A percentile compares a stretch with the other conserved stretches of the same genome.
These are phyloP conservation scores for Incumbomyces lentus DNA, from an alignment of 2,329 filamentous ascomycete genomes.

Conservation along the genomic window DNA sequence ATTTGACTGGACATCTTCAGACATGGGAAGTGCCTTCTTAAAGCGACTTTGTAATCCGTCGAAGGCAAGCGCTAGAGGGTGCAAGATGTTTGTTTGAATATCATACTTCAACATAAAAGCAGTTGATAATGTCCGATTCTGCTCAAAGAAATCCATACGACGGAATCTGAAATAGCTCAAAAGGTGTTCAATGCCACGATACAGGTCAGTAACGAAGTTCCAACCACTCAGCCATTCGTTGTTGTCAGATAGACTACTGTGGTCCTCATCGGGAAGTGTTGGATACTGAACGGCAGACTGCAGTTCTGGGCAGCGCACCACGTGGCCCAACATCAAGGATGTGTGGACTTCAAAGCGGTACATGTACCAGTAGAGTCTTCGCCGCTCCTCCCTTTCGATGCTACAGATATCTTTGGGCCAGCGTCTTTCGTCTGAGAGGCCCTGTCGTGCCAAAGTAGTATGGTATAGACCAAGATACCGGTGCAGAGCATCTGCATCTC, in stretches of 20 bases:
- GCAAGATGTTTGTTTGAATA: conserved; percentile 7
- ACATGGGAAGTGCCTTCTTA: conserved; percentile 15
- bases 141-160: conserved; percentile 14
- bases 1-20: conserved; percentile 36
- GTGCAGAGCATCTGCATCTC: conserved; percentile 40
- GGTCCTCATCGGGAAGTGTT: conserved; percentile 38
- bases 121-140: conserved; percentile 6
- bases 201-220: conserved; percentile 50
- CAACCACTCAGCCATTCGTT: conserved; percentile 43
- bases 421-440: conserved; percentile 43
- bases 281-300: conserved; percentile 42
- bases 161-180: conserved; percentile 4
- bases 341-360: conserved; percentile 48
- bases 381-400: conserved; percentile 41
- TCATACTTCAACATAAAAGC: neutral
- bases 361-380: conserved; percentile 45
- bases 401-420: conserved; percentile 39
- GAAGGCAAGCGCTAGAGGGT: conserved; percentile 12
- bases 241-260: conserved; percentile 23
- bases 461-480: conserved; percentile 42
- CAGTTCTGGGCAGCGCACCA: conserved; percentile 37
- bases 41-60: conserved; percentile 14
- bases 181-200: conserved; percentile 27
- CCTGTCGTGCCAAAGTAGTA: conserved; percentile 38
- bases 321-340: conserved; percentile 42